Percentiles rank a stretch among this genome's conserved stretches.
Conservation (phyloP, 1,284 basidiomycete species). For the Sporisorium sorghi region DNA sequence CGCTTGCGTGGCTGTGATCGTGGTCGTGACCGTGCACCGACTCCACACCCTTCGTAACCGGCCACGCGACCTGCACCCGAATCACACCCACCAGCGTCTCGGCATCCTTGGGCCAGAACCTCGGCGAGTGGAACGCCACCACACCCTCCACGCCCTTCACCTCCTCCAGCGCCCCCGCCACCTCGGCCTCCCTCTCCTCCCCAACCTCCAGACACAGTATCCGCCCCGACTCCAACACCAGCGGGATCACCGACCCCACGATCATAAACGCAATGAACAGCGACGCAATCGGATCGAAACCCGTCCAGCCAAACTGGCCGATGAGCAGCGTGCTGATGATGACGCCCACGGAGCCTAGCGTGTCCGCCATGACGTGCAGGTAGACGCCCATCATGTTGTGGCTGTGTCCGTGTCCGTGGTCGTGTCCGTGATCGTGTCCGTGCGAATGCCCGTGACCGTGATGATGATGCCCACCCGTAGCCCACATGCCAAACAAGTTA, state of each 20-base stretch:
- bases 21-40: not conserved
- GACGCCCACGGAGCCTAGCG: conserved; percentile 90
- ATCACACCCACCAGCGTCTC: conserved; percentile 87
- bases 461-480: conserved; percentile 78
- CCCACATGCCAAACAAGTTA: conserved; percentile 98
- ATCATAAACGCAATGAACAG: conserved; percentile 96
- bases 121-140: conserved; percentile 80
- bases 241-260: conserved; percentile 90
- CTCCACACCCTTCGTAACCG: conserved; percentile 71
- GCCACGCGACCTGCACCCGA: conserved; percentile 68
- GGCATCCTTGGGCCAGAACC: conserved; percentile 97
- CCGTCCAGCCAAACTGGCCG: conserved; percentile 98
- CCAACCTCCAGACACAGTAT: conserved; percentile 88
- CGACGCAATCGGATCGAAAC: conserved; percentile 97
- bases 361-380: conserved; percentile 74
- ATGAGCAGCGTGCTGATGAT: conserved; percentile 97
- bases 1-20: conserved; percentile 3
- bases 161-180: conserved; percentile 81
- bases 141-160: conserved; percentile 79
- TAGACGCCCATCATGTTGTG: conserved; percentile 99
- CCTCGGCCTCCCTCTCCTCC: conserved; percentile 75
- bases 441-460: conserved; percentile 65
- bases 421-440: conserved; percentile 80
- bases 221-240: conserved; percentile 91
- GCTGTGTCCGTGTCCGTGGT: conserved; percentile 77